Evolutionary conservation across 75 land plant species (phyloP).

Genomic region (Selaginella moellendorffii): DNA sequence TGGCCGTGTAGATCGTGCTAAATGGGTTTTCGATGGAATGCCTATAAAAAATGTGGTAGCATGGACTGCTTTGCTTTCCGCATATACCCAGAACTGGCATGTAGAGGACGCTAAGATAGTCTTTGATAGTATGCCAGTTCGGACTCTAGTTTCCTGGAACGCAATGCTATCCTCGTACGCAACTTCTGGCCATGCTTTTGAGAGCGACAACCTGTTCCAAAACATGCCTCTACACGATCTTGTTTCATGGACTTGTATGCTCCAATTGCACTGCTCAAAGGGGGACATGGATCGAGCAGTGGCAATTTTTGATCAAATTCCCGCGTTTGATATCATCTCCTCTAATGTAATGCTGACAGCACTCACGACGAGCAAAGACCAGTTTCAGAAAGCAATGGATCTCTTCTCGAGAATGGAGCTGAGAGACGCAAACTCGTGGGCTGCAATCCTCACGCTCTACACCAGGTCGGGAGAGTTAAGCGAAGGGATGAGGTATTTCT

Average conservation of each 20-base stretch:
- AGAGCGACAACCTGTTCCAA: neutral
- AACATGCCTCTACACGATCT: neutral
- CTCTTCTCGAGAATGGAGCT: neutral
- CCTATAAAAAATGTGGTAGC: neutral
- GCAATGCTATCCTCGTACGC: neutral
- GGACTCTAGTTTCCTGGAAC: neutral
- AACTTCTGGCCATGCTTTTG: neutral
- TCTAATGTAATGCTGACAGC: neutral
- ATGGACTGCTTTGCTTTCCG: neutral
- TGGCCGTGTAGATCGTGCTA: neutral
- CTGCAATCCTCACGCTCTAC: neutral
- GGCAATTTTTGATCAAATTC: neutral
- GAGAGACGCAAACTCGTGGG: neutral
- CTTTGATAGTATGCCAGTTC: neutral
- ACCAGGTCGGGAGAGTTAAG: neutral
- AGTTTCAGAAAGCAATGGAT: neutral
- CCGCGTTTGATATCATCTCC: neutral
- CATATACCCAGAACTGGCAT: neutral
- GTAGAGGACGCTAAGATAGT: neutral
- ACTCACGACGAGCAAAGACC: neutral
- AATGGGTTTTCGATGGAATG: neutral
- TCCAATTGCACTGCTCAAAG: neutral
- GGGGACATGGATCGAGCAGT: neutral
- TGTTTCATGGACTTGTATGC: neutral
- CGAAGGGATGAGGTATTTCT: neutral